Percentiles rank a stretch among this genome's conserved stretches.
These are phyloP conservation scores for Albugo laibachii DNA, from an alignment of 352 stramenopile species.

Conservation along the genomic window DNA sequence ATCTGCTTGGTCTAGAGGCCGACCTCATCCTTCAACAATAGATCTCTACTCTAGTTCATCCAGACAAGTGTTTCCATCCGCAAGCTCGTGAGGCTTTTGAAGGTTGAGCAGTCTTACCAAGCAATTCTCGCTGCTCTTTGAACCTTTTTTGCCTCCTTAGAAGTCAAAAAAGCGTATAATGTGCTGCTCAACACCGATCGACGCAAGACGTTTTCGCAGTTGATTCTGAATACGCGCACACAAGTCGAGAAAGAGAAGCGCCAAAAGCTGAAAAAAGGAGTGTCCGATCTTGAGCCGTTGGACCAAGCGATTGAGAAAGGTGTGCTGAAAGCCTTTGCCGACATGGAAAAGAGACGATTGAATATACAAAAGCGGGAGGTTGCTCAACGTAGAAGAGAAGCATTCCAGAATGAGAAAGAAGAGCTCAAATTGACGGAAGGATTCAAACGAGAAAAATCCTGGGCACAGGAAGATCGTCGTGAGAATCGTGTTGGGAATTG, in stretches of 20 bases:
- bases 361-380: conserved; percentile 63
- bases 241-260: conserved; percentile 54
- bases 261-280: conserved; percentile 59
- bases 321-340: conserved; percentile 62
- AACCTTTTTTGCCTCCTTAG: conserved; percentile 8
- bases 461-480: conserved; percentile 52
- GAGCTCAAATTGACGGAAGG: conserved; percentile 29
- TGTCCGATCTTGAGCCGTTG: conserved; percentile 43
- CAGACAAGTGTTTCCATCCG: conserved; percentile 56
- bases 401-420: conserved; percentile 53
- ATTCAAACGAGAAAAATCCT: conserved; percentile 60
- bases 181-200: conserved; percentile 66
- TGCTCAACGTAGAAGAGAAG: conserved; percentile 38
- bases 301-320: conserved; percentile 49
- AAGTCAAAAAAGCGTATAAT: conserved; percentile 78
- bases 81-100: conserved; percentile 73
- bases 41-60: conserved; percentile 79
- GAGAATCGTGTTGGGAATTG: conserved; percentile 66
- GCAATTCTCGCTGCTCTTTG: conserved; percentile 1
- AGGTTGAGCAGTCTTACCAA: conserved; percentile 15
- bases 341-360: conserved; percentile 54
- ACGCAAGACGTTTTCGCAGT: conserved; percentile 53
- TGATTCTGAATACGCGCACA: conserved; percentile 53
- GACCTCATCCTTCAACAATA: background rate
- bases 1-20: background rate